A percentile compares a stretch with the other conserved stretches of the same genome.
phyloP scores from a whole-genome alignment of 768 basidiomycete genomes.

The Lenzites betulinus region DNA sequence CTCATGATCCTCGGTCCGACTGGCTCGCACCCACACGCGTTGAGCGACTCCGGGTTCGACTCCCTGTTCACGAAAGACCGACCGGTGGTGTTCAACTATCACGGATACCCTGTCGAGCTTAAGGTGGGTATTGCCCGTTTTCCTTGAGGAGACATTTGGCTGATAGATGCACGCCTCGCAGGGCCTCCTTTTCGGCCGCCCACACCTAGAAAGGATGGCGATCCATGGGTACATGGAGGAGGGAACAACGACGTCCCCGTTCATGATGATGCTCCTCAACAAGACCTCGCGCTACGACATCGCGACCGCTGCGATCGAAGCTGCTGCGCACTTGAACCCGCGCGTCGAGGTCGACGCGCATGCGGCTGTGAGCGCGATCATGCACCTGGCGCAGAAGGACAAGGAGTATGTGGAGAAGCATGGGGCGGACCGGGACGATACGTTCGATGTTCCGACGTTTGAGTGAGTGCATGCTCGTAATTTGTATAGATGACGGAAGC shows the following conservation, averaged over 20 bases:
- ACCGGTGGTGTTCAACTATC: slow-evolving; percentile 80
- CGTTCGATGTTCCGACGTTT: slow-evolving; percentile 27
- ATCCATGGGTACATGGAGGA: slow-evolving; percentile 71
- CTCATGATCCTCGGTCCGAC: slow-evolving; percentile 74
- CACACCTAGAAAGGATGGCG: slow-evolving; percentile 47
- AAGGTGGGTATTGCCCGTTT: slow-evolving; percentile 35
- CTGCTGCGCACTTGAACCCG: slow-evolving; percentile 52
- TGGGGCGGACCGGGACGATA: slow-evolving; percentile 41
- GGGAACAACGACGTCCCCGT: slow-evolving; percentile 83
- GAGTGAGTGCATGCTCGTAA: no score
- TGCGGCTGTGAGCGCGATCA: slow-evolving; percentile 53
- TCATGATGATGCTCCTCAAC: slow-evolving; percentile 82
- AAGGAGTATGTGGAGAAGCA: slow-evolving; percentile 59
- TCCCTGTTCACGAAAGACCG: slow-evolving; percentile 72
- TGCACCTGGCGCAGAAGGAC: slow-evolving; percentile 63
- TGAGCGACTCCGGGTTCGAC: slow-evolving; percentile 61
- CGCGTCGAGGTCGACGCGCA: slow-evolving; percentile 61
- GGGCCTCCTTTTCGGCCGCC: slow-evolving; percentile 60
- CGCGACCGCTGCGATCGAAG: slow-evolving; percentile 60
- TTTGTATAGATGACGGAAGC: no score
- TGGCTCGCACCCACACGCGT: slow-evolving; percentile 78
- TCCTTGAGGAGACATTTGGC: neutral
- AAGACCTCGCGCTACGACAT: slow-evolving; percentile 67
- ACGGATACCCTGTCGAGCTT: slow-evolving; percentile 77
- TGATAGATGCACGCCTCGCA: neutral